These are phyloP conservation scores for Xerocomellus dryophilus DNA, from an alignment of 768 basidiomycete genomes.

Conservation along the genomic window DNA sequence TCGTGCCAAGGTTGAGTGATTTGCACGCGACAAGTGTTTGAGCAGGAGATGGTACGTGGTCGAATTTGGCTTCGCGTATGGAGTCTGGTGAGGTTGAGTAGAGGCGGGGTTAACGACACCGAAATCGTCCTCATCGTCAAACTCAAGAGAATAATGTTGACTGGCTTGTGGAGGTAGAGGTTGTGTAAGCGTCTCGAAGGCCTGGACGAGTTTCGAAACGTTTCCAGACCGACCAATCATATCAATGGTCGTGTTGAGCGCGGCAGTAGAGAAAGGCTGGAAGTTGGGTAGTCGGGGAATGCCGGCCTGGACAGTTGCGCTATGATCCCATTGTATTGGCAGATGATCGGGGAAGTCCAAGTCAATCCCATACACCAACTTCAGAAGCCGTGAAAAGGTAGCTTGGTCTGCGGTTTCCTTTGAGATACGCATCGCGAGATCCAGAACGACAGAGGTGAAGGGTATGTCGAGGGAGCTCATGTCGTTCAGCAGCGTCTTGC, in stretches of 20 bases:
- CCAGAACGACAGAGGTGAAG: constrained; percentile 59
- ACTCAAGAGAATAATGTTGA: constrained; percentile 46
- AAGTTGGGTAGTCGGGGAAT: constrained; percentile 22
- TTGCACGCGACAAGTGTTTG: constrained; percentile 48
- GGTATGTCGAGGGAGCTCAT: constrained; percentile 51
- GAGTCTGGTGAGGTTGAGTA: constrained; percentile 34
- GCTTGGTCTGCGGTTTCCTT: constrained; percentile 57
- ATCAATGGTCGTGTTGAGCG: constrained; percentile 73
- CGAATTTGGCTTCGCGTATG: constrained; percentile 58
- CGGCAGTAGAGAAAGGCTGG: constrained; percentile 56
- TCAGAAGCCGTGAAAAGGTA: constrained; percentile 58
- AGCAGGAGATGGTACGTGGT: constrained; percentile 64
- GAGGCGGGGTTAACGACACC: constrained; percentile 39
- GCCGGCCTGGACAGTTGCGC: constrained; percentile 1
- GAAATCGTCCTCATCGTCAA: constrained; percentile 66
- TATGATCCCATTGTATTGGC: constrained; percentile 33
- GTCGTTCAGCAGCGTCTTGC: constrained; percentile 50
- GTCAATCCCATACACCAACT: constrained; percentile 73
- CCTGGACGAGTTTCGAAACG: constrained; percentile 64
- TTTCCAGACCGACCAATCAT: constrained; percentile 59
- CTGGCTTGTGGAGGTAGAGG: constrained; percentile 56
- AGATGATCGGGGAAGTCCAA: constrained; percentile 67
- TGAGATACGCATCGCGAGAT: constrained; percentile 64
- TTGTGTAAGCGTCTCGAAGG: constrained; percentile 76
- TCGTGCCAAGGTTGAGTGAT: constrained; percentile 54